These are phyloP conservation scores for Pseudonitzschia delicatissima DNA, from an alignment of 108 stramenopile genomes.

Conservation along the genomic window DNA sequence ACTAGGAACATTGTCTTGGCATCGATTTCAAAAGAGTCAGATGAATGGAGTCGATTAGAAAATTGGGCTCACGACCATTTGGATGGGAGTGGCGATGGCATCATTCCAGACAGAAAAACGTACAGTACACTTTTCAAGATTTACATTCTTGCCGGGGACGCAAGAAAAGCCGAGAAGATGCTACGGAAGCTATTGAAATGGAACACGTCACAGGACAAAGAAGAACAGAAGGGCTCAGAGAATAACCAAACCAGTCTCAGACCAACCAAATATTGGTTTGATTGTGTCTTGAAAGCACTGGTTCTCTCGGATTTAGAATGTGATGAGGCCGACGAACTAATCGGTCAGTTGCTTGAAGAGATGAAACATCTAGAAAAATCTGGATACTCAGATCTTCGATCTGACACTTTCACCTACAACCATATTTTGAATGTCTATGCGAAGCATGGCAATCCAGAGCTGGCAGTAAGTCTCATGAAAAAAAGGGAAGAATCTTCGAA, in stretches of 20 bases:
- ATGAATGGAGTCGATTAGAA: slow-evolving; percentile 12
- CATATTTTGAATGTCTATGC: slow-evolving; percentile 15
- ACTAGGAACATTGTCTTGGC: slow-evolving; percentile 22
- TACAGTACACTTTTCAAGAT: slow-evolving; percentile 18
- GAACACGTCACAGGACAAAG: not conserved
- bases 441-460: not conserved
- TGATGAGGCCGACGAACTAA: not conserved
- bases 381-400: not conserved
- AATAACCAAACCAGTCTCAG: not conserved
- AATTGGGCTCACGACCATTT: slow-evolving; percentile 12
- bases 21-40: not conserved
- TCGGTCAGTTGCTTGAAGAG: not conserved
- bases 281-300: slow-evolving; percentile 21
- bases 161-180: slow-evolving; percentile 14
- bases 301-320: not conserved
- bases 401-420: slow-evolving; percentile 17
- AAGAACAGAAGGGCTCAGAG: not conserved
- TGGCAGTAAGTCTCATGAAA: not conserved
- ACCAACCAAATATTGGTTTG: slow-evolving; percentile 12
- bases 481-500: not conserved
- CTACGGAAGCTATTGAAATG: slow-evolving; percentile 10
- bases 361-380: not conserved
- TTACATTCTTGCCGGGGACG: slow-evolving; percentile 9
- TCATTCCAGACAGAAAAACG: slow-evolving; percentile 16
- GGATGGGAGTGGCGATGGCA: not conserved